These are phyloP conservation scores for Melanomma pulvis-pyrius DNA, from an alignment of 495 filamentous ascomycete species.

Conservation along the genomic window DNA sequence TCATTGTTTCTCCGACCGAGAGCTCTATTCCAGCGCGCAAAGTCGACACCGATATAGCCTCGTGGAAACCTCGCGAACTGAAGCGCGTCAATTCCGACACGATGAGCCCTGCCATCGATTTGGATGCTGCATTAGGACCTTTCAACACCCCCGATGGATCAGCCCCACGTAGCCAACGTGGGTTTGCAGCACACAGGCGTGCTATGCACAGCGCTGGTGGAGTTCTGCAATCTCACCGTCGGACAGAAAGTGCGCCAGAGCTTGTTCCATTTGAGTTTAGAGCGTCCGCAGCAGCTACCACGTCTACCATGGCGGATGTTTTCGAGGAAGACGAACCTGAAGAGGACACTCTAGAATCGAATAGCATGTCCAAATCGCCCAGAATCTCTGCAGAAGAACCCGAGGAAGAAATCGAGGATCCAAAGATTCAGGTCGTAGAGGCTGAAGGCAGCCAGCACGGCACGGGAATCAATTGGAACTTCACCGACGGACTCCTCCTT, in stretches of 20 bases:
- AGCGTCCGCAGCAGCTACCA: constrained; percentile 57
- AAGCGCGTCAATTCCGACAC: constrained; percentile 61
- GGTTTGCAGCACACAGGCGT: constrained; percentile 62
- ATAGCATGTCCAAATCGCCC: not conserved
- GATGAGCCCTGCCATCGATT: constrained; percentile 81
- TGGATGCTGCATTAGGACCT: constrained; percentile 93
- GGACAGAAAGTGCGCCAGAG: constrained; percentile 89
- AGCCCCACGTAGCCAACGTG: constrained; percentile 52
- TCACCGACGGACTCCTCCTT: constrained; percentile 39
- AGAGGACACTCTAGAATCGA: constrained; percentile 47
- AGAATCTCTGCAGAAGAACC: not conserved
- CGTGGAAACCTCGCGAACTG: constrained; percentile 38
- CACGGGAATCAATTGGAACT: constrained; percentile 47
- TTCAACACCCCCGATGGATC: constrained; percentile 69
- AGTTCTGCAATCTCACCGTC: constrained; percentile 80
- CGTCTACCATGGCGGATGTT: constrained; percentile 79
- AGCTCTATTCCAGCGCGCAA: constrained; percentile 11
- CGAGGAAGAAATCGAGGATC: constrained; percentile 47
- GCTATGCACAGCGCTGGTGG: constrained; percentile 91
- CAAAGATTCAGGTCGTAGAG: constrained; percentile 53
- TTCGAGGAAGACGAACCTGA: constrained; percentile 97
- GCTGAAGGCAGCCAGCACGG: constrained; percentile 38
- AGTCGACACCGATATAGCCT: constrained; percentile 31
- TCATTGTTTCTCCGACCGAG: constrained; percentile 37
- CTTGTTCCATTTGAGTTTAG: constrained; percentile 78